A percentile compares a stretch with the other conserved stretches of the same genome.
Conservation (phyloP, 129 eudicot species). For the Flaveria linearis region DNA sequence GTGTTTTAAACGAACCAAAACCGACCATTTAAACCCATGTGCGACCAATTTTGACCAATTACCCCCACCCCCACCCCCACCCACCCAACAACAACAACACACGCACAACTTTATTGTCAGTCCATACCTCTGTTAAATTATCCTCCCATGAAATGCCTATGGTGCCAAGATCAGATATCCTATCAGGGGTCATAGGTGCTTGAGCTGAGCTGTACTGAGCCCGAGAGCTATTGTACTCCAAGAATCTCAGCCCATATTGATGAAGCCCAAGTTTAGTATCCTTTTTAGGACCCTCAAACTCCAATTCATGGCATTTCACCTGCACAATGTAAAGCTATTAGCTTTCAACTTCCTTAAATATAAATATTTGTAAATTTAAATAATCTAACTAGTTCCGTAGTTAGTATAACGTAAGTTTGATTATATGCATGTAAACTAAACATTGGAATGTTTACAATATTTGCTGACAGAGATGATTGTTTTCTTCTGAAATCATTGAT, state of each 20-base stretch:
- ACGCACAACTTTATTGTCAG: neutral
- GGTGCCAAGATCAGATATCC: constrained; percentile 46
- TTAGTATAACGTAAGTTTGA: neutral
- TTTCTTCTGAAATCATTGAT: neutral
- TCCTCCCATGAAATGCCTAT: constrained; percentile 65
- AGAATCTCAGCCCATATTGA: constrained; percentile 69
- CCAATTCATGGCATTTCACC: constrained; percentile 54
- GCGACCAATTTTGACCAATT: neutral
- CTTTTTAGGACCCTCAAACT: constrained; percentile 38
- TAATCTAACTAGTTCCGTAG: neutral
- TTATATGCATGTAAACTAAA: neutral
- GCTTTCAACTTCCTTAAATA: constrained; percentile 2
- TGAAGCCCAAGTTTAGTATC: constrained; percentile 44
- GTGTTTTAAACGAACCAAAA: neutral
- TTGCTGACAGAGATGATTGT: neutral
- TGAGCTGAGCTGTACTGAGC: constrained; percentile 39
- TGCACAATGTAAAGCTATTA: constrained; percentile 28
- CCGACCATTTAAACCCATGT: neutral
- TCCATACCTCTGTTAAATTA: constrained; percentile 72
- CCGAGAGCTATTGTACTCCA: constrained; percentile 51
- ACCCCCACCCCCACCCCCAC: neutral
- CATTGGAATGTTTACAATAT: neutral
- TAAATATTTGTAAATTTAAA: neutral
- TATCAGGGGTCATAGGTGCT: constrained; percentile 59
- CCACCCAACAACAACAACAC: neutral